phyloP scores from a whole-genome alignment of 768 basidiomycete genomes.

The Crassisporium funariophilum region DNA sequence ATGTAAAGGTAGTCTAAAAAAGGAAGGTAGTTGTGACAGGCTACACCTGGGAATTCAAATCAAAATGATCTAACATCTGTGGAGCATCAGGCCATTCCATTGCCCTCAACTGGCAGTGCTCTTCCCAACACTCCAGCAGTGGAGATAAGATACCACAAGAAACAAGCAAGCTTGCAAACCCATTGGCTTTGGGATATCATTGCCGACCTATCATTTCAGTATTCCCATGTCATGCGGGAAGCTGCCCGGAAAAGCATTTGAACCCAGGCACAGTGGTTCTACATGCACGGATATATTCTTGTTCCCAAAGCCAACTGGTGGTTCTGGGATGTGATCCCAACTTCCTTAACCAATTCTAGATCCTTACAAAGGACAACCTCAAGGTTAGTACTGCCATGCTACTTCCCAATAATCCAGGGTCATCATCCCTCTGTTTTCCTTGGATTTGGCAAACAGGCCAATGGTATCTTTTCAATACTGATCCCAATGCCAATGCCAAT shows the following conservation, averaged over 20 bases:
- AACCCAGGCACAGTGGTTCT: neutral
- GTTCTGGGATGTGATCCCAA: neutral
- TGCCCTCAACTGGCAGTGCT: too few relatives aligned
- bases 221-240: neutral
- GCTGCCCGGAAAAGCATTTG: neutral
- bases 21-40: too few relatives aligned
- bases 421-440: neutral
- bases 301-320: neutral
- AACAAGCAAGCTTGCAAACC: neutral
- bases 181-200: neutral
- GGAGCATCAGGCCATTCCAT: too few relatives aligned
- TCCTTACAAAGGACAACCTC: neutral
- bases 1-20: too few relatives aligned
- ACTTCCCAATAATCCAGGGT: neutral
- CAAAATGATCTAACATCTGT: too few relatives aligned
- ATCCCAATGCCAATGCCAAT: neutral
- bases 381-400: neutral
- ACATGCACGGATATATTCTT: neutral
- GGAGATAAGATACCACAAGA: too few relatives aligned
- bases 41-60: too few relatives aligned
- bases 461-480: neutral
- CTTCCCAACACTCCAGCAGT: too few relatives aligned
- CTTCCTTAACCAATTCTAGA: neutral
- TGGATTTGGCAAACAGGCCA: neutral
- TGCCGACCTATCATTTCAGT: neutral